Evolutionary conservation across 2,329 filamentous ascomycete genomes (phyloP), one percentile per base, ranked within the genome.

Genomic region (Didymella sp.): DNA sequence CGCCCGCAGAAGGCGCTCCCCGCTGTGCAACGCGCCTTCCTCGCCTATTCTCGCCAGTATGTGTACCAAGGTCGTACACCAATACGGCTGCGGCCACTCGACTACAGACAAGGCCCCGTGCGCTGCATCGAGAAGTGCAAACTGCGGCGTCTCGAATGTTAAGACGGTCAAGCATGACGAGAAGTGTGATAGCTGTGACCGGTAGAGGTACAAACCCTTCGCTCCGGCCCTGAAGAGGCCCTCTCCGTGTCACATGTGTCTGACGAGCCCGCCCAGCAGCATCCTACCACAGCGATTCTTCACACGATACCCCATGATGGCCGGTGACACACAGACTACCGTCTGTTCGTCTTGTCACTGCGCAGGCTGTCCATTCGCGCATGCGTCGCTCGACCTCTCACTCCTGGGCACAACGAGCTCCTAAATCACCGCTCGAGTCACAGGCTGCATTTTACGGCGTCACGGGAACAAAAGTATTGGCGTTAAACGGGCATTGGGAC

Each of bases 51-150:
- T 53, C 62, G 61, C 65, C 65, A 66, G 50, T 66, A 81, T 81
- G 79, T 82, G 80, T 70, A 79, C 75, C 56, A 73, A 78, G 67
- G 74, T 81, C 62, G 74, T 79, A 63, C 79, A 81, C 73, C 68
- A 71, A 51, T 82, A 81, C 69, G 72, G 74, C 64, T 82, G 80
- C 69, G 78, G 77, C 63, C 79, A 81, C 67, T 72, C 74, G 56
- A 71, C 74, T 35, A 66, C 71, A 44, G 78, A 80, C 56, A 77
- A 75, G 60, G 78, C 79, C 22, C 73, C 75, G 21, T 82, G 80
- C 70, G 79, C 79, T n/a, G 75, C 73, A 12, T 81, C 79, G 47
- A 77, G 76, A 70, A 73, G 71, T 58, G 67, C 71, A n/a, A 68
- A 69, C 38, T 80, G 78, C 72, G 68, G 68, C 50, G 75, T 73